Evolutionary conservation across 2,329 filamentous ascomycete genomes (phyloP), one percentile per base, ranked within the genome.

Genomic region (Allantophomopsis cytisporea): DNA sequence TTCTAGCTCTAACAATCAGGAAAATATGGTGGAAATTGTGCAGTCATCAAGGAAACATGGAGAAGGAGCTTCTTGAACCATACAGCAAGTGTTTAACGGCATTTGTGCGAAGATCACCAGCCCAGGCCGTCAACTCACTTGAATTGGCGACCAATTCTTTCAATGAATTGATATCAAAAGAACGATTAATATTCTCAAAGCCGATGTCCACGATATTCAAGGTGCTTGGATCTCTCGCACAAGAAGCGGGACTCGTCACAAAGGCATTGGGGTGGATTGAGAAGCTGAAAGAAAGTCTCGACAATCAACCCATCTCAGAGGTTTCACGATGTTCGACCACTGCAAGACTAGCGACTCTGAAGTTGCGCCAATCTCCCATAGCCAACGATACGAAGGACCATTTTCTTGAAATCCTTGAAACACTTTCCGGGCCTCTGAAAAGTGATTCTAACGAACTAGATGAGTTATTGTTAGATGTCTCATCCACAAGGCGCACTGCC

Each of bases 1-100:
- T 66, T 1, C 55, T 83, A 1, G 80, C 76, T 8, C 65, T 88
- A 31, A 64, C 67, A 17, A 62, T 69, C 7, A 70, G 80, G 21
- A 57, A 78, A n/a, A 60, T 64, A 33, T 83, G 76, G 69, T 86
- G 81, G 80, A 63, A 58, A 33, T 50, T 84, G 41, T 70, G 70
- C 6, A 64, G 67, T 2, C 77, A 83, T 48, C 55, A 69, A 42
- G 71, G 69, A 1, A 69, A 80, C 41, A 53, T 69, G 4, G 69
- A 76, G 30, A 76, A 75, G 41, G 80, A 86, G 12, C 56, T 87
- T 6, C 51, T 80, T n/a, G 64, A 72, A 1, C 80, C 81, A 0
- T 69, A 84, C 37, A 66, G 69, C 0, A 73, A 71, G 38, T 86
- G 76, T 45, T 49, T 83, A 14, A 61, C 66, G 8, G 70, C 80